phyloP scores from a whole-genome alignment of 306 rosid genomes.

The Oxytropis ochrocephala region DNA sequence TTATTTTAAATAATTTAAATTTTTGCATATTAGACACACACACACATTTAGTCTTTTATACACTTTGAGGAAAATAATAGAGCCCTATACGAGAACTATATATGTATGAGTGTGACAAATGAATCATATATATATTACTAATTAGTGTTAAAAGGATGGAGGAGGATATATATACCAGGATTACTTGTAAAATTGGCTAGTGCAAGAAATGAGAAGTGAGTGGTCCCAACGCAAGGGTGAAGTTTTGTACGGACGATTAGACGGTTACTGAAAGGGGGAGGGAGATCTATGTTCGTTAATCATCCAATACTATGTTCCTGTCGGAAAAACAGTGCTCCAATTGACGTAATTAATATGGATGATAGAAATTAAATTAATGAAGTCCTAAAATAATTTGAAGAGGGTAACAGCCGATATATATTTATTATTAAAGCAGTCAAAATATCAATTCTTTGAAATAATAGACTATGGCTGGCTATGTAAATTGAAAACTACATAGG shows the following conservation, averaged over 20 bases:
- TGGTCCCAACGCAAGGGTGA: slow-evolving; percentile 30
- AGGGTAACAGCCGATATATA: no score
- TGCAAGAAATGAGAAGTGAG: slow-evolving; percentile 22
- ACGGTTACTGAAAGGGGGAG: slow-evolving; percentile 28
- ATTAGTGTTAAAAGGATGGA: slow-evolving; percentile 11
- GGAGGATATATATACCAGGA: slow-evolving; percentile 9
- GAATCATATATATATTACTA: not conserved
- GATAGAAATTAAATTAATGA: no score
- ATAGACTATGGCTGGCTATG: no score
- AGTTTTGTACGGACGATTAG: slow-evolving; percentile 25
- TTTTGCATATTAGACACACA: not conserved
- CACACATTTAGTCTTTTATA: not conserved
- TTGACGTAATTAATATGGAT: no score
- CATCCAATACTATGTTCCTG: slow-evolving; percentile 6
- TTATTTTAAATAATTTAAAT: not conserved
- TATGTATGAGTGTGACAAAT: slow-evolving; percentile 20
- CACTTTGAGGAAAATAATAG: slow-evolving; percentile 18
- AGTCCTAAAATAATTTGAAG: no score
- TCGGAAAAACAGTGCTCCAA: not conserved
- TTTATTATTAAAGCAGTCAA: no score
- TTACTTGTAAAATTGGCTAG: slow-evolving; percentile 44
- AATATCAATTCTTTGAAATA: no score
- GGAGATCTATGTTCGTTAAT: not conserved
- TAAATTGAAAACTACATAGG: no score
- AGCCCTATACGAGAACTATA: no score